phyloP scores from a whole-genome alignment of 2,329 filamentous ascomycete species.

The Aphanoascus verrucosus region DNA sequence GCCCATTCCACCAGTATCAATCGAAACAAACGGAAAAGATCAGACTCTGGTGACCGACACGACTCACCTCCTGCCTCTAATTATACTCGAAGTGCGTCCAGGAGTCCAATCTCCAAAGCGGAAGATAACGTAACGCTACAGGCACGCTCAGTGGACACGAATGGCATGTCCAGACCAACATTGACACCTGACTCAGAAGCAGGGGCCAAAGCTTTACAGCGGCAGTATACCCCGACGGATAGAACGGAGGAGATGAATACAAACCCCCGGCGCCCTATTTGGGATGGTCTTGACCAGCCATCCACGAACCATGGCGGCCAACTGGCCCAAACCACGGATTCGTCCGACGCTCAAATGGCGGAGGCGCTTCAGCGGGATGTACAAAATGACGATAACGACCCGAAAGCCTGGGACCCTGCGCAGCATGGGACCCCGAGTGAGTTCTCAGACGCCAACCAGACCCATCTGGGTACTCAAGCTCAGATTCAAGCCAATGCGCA shows the following conservation, averaged over 20 bases:
- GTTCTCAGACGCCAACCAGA: slow-evolving; percentile 26
- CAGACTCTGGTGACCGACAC: slow-evolving; percentile 47
- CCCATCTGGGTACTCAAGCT: slow-evolving; percentile 9
- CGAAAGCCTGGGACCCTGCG: slow-evolving; percentile 22
- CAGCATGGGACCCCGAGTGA: slow-evolving; percentile 31
- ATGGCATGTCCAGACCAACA: slow-evolving; percentile 17
- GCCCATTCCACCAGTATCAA: slow-evolving; percentile 29
- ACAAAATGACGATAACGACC: slow-evolving; percentile 31
- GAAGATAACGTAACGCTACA: slow-evolving; percentile 26
- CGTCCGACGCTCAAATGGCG: slow-evolving; percentile 42
- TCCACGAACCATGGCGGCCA: slow-evolving; percentile 38
- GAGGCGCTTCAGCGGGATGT: slow-evolving; percentile 44
- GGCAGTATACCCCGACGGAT: background rate
- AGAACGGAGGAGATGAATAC: slow-evolving; percentile 23
- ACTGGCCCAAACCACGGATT: slow-evolving; percentile 31
- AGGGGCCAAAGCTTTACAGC: slow-evolving; percentile 1
- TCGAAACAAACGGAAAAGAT: slow-evolving; percentile 53
- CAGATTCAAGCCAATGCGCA: slow-evolving; percentile 1
- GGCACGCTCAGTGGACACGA: slow-evolving; percentile 17
- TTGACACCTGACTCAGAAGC: slow-evolving; percentile 17
- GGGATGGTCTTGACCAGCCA: slow-evolving; percentile 34
- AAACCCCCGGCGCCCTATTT: slow-evolving; percentile 24
- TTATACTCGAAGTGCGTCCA: slow-evolving; percentile 27
- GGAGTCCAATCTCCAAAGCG: slow-evolving; percentile 30
- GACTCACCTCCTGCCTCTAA: slow-evolving; percentile 27